Evolutionary conservation across 768 basidiomycete genomes (phyloP).

Genomic region (Hypsizygus marmoreus): DNA sequence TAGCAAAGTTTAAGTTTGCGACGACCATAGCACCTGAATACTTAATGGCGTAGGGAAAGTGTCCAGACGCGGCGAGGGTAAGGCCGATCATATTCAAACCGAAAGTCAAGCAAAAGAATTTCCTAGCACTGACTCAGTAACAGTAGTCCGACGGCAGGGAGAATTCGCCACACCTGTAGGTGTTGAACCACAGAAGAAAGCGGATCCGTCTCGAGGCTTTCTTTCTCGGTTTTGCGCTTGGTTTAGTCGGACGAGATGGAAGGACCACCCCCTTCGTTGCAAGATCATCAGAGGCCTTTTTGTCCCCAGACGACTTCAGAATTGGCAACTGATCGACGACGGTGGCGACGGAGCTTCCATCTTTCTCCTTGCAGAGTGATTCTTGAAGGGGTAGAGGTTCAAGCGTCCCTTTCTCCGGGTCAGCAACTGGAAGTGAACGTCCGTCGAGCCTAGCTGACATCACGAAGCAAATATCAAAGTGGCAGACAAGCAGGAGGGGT

Average conservation of each 20-base stretch:
- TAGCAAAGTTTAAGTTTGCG: slow-evolving; percentile 70
- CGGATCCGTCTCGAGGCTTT: slow-evolving; percentile 61
- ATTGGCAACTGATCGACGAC: slow-evolving; percentile 21
- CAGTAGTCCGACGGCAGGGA: neutral
- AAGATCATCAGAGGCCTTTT: slow-evolving; percentile 37
- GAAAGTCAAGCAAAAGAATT: slow-evolving; percentile 67
- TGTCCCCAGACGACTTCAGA: slow-evolving; percentile 36
- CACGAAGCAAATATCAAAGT: slow-evolving; percentile 15
- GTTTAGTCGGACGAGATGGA: slow-evolving; percentile 34
- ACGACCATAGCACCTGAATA: slow-evolving; percentile 69
- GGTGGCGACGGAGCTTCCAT: slow-evolving; percentile 35
- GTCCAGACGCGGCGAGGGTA: slow-evolving; percentile 60
- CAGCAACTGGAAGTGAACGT: slow-evolving; percentile 43
- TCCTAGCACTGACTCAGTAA: slow-evolving; percentile 36
- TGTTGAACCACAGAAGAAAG: slow-evolving; percentile 71
- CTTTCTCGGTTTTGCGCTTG: slow-evolving; percentile 31
- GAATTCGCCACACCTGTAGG: slow-evolving; percentile 51
- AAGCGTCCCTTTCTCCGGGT: slow-evolving; percentile 61
- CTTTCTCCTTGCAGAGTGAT: slow-evolving; percentile 30
- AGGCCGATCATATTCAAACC: slow-evolving; percentile 64
- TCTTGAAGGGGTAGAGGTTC: slow-evolving; percentile 43
- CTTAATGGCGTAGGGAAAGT: slow-evolving; percentile 62
- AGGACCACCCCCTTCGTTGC: slow-evolving; percentile 34
- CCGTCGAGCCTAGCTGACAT: slow-evolving; percentile 48
- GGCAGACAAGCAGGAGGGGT: slow-evolving; percentile 15